Percentiles rank a stretch among this genome's conserved stretches.
Conservation (phyloP, 139 green algal species). For the Chlamydomonas sphaeroides region DNA sequence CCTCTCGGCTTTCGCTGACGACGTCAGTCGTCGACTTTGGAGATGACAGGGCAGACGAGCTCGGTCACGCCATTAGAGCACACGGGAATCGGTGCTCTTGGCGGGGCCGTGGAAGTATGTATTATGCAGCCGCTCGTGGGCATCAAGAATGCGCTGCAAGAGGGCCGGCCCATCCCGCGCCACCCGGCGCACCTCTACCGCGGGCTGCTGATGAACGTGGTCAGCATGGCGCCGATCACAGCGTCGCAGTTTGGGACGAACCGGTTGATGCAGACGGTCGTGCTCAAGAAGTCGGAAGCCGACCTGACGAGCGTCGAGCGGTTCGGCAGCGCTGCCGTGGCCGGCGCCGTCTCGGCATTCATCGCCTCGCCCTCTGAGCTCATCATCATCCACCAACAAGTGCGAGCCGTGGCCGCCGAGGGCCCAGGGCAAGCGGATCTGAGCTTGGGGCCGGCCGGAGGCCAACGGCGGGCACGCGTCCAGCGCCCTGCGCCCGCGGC, state of each 20-base stretch:
- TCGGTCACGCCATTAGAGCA: conserved; percentile 73
- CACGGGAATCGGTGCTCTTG: conserved; percentile 81
- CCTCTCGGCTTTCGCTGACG: too few species aligned
- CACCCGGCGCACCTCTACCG: conserved; percentile 77
- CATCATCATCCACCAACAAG: conserved; percentile 94
- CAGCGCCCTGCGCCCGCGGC: too few species aligned
- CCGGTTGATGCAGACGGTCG: conserved; percentile 54
- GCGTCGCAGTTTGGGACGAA: conserved; percentile 89
- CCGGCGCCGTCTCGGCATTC: conserved; percentile 72
- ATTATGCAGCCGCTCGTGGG: conserved; percentile 89
- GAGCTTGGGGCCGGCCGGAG: too few species aligned
- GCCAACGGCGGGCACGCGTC: too few species aligned
- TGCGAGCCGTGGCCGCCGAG: too few species aligned
- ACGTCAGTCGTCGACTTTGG: too few species aligned
- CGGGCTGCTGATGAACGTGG: conserved; percentile 84
- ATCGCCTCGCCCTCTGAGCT: conserved; percentile 84
- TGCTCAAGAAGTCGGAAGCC: conserved; percentile 39
- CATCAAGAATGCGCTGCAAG: conserved; percentile 91
- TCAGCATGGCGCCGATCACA: conserved; percentile 91
- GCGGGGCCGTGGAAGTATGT: conserved; percentile 72
- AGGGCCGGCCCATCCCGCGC: conserved; percentile 77
- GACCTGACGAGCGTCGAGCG: conserved; percentile 41
- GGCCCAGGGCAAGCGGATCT: too few species aligned
- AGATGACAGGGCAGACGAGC: background rate
- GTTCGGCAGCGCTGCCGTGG: conserved; percentile 59